Evolutionary conservation across 352 stramenopile species (phyloP).

Genomic region (Pythium volutum): DNA sequence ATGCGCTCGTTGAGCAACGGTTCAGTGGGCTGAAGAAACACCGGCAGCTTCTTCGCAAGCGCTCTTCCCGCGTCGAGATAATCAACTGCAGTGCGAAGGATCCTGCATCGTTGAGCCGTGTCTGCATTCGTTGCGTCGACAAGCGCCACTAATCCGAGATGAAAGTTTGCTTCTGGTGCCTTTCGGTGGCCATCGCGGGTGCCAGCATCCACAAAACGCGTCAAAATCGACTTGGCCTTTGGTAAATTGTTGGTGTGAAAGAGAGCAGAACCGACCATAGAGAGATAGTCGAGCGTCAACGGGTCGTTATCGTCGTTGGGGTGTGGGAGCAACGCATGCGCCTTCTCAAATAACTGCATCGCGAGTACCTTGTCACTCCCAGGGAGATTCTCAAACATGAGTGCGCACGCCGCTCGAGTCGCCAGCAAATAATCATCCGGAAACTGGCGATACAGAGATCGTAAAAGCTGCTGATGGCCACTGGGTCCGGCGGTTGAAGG

Average conservation of each 20-base stretch:
- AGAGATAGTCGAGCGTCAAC: background rate
- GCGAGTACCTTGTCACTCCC: background rate
- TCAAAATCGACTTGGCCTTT: constrained; percentile 1
- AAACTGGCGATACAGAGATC: constrained; percentile 3
- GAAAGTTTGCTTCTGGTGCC: constrained; percentile 6
- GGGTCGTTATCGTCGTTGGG: constrained; percentile 2
- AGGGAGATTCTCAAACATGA: constrained; percentile 8
- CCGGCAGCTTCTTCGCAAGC: background rate
- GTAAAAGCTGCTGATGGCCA: background rate
- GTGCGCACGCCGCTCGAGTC: background rate
- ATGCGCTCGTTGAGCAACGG: background rate
- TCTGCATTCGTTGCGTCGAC: too few relatives aligned
- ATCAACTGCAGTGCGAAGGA: background rate
- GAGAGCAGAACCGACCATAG: background rate
- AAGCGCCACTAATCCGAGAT: constrained; percentile 2
- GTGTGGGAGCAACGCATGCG: constrained; percentile 2
- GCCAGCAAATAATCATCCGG: background rate
- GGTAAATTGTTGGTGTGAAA: background rate
- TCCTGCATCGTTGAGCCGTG: background rate
- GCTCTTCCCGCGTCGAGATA: background rate
- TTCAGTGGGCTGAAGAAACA: constrained; percentile 1
- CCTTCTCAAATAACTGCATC: background rate
- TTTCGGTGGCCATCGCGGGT: constrained; percentile 4
- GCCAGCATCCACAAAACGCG: background rate
- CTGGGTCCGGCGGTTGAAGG: background rate